Percentiles rank a stretch among this genome's conserved stretches.
Evolutionary conservation across 164 flowering plant genomes (phyloP).

Genomic region (Houttuynia cordata): DNA sequence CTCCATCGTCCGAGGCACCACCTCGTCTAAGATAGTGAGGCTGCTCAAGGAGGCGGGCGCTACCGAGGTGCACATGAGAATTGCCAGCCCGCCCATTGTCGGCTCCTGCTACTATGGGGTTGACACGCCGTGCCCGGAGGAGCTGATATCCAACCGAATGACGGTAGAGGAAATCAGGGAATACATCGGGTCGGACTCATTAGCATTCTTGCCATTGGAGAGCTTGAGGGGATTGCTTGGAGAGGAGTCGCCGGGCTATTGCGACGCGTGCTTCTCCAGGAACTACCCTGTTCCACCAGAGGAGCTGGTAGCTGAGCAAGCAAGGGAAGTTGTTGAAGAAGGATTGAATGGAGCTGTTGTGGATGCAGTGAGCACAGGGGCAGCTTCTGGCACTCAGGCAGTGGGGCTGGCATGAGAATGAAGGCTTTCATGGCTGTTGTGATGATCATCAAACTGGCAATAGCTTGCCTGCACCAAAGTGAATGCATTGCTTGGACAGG

Average conservation of each 20-base stretch:
- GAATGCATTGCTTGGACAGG: too few species aligned
- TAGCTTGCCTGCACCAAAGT: too few species aligned
- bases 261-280: constrained; percentile 87
- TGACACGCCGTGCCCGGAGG: constrained; percentile 67
- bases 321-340: constrained; percentile 51
- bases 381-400: constrained; percentile 12
- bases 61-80: constrained; percentile 92
- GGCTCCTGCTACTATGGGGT: constrained; percentile 88
- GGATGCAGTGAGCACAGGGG: constrained; percentile 20
- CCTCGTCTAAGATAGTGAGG: constrained; percentile 81
- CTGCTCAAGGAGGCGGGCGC: constrained; percentile 83
- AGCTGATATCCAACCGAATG: constrained; percentile 76
- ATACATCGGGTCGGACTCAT: constrained; percentile 68
- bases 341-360: constrained; percentile 20
- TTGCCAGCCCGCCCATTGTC: constrained; percentile 84
- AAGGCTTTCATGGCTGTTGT: too few species aligned
- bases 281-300: constrained; percentile 68
- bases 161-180: constrained; percentile 56
- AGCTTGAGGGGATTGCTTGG: constrained; percentile 52
- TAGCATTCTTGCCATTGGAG: constrained; percentile 57
- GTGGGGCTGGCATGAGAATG: neutral
- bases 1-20: constrained; percentile 88
- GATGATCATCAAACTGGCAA: too few species aligned
- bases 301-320: constrained; percentile 48
- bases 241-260: constrained; percentile 33